These are phyloP conservation scores for Ramalina peruviana DNA, from an alignment of 495 filamentous ascomycete species.

Conservation along the genomic window DNA sequence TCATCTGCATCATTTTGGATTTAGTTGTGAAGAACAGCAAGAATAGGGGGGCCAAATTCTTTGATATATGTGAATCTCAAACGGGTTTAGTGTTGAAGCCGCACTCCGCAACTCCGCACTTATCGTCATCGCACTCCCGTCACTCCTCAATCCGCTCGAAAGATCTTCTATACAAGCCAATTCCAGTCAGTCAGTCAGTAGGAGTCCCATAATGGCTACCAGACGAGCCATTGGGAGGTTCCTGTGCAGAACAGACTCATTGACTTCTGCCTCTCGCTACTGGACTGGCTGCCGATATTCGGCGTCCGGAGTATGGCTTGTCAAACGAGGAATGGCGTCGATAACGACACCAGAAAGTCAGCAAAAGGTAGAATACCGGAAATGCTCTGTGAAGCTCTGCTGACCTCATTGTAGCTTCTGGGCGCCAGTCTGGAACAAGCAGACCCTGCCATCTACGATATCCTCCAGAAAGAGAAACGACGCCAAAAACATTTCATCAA, in stretches of 20 bases:
- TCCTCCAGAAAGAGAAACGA: conserved; percentile 60
- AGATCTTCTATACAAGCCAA: too few species aligned
- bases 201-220: too few species aligned
- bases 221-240: too few species aligned
- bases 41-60: background rate
- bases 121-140: too few species aligned
- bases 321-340: conserved; percentile 32
- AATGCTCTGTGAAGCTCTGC: background rate
- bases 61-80: conserved; percentile 1
- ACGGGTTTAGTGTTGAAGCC: background rate
- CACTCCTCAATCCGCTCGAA: too few species aligned
- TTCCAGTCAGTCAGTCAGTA: too few species aligned
- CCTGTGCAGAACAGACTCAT: too few species aligned
- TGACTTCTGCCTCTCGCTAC: too few species aligned
- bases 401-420: conserved; percentile 48
- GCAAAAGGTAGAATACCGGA: conserved; percentile 38
- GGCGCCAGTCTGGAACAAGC: conserved; percentile 64
- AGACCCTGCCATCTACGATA: conserved; percentile 66
- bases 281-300: too few species aligned
- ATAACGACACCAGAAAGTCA: conserved; percentile 41
- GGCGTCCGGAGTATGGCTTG: conserved; percentile 3
- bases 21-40: conserved; percentile 28
- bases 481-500: conserved; percentile 97
- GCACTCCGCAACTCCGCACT: too few species aligned
- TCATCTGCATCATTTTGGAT: conserved; percentile 34